Conservation (phyloP, 73 alveolate species). For the Paramecium biaurelia region DNA sequence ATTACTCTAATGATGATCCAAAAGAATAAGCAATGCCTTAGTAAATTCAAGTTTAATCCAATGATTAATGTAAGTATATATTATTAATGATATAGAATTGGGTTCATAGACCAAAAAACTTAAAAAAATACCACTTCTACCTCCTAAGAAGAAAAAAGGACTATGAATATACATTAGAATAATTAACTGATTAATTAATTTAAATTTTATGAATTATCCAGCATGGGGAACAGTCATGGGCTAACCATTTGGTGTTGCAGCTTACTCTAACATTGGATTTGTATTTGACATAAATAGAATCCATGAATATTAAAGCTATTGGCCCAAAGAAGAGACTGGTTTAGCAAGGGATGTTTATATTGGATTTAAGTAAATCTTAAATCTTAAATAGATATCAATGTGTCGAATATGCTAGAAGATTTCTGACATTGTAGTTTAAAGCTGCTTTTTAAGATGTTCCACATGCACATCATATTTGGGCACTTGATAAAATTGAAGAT, state of each 20-base stretch:
- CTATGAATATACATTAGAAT: background rate
- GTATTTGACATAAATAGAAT: background rate
- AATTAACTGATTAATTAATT: background rate
- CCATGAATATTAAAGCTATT: background rate
- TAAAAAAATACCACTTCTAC: slow-evolving; percentile 27
- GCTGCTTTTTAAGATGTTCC: slow-evolving; percentile 29
- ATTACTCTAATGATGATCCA: slow-evolving; percentile 67
- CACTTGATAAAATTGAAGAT: slow-evolving; percentile 11
- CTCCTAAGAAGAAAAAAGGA: slow-evolving; percentile 44
- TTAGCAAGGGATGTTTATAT: slow-evolving; percentile 41
- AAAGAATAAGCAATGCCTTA: slow-evolving; percentile 28
- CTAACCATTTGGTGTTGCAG: slow-evolving; percentile 21
- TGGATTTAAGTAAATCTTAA: slow-evolving; percentile 27
- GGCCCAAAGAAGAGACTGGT: slow-evolving; percentile 27
- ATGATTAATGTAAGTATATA: background rate
- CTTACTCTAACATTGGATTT: background rate
- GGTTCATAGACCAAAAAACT: slow-evolving; percentile 7
- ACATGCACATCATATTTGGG: slow-evolving; percentile 41
- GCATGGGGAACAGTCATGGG: slow-evolving; percentile 46
- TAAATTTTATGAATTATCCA: slow-evolving; percentile 21
- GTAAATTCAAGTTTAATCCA: background rate
- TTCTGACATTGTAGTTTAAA: background rate
- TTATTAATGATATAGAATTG: background rate
- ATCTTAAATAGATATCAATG: background rate
- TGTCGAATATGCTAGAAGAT: slow-evolving; percentile 49